Evolutionary conservation across 2,329 filamentous ascomycete species (phyloP), one percentile per base, ranked within the genome.

Genomic region (Ascocoryne sarcoides): DNA sequence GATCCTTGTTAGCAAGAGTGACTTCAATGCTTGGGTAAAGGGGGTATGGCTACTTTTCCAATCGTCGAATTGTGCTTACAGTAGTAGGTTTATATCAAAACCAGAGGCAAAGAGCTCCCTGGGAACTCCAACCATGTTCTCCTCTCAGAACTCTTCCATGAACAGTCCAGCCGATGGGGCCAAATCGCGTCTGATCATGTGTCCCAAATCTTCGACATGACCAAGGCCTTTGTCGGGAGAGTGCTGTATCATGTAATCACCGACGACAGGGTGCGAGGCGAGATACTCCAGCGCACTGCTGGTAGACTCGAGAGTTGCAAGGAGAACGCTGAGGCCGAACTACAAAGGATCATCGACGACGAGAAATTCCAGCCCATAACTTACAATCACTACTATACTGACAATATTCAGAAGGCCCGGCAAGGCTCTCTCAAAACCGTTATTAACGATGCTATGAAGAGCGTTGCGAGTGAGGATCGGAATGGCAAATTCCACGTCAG

Each of bases 111-210:
- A n/a, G n/a, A n/a, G n/a, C n/a, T n/a, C n/a, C n/a, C n/a, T n/a
- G n/a, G n/a, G n/a, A n/a, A n/a, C 17, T 58, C 59, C 46, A 63
- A 62, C 44, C 53, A 61, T 9, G 48, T 59, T 2, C 47, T 64
- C 8, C 42, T 63, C 15, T 50, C 56, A 5, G 60, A 64, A 37
- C 46, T 64, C 10, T 63, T 62, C 36, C 50, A 53, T 33, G 53
- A 56, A 26, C 56, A 60, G 21, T 59, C 52, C 10, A 47, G 48
- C 4, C 50, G 54, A 31, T 62, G 60, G 60, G 40, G 39, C 1
- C 23, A 37, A 12, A 51, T 59, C 7, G 47, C 59, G 4, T 20
- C 43, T 3, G 12, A 37, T 10, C 40, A 43, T 30, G 20, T 49
- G 7, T 36, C 37, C n/a, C 17, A 28, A 10, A 29, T 52, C n/a